These are phyloP conservation scores for Takashimella tepidaria DNA, from an alignment of 1,284 basidiomycete genomes.

Conservation along the genomic window DNA sequence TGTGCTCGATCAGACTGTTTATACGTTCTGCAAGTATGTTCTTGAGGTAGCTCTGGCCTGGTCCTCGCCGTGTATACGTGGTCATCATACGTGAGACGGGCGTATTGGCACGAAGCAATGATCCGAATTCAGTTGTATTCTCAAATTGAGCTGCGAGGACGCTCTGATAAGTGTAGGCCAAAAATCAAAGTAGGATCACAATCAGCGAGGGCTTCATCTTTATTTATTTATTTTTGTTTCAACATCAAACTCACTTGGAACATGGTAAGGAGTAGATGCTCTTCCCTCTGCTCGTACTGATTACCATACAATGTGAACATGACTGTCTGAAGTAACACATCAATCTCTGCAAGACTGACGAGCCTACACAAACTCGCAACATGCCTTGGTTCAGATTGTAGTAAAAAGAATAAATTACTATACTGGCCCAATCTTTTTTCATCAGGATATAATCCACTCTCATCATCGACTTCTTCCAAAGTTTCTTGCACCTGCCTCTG, in stretches of 20 bases:
- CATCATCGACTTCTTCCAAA: conserved; percentile 85
- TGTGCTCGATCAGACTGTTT: conserved; percentile 96
- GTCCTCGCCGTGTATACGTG: conserved; percentile 94
- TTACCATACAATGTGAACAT: conserved; percentile 99
- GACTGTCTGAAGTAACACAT: conserved; percentile 97
- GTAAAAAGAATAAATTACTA: conserved; percentile 96
- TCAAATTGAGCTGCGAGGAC: conserved; percentile 98
- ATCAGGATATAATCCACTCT: conserved; percentile 74
- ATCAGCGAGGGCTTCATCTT: background rate
- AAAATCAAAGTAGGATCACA: too few relatives aligned
- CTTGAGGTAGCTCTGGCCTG: conserved; percentile 96
- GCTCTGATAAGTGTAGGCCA: conserved; percentile 55
- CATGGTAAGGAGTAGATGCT: conserved; percentile 97
- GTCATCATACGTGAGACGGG: conserved; percentile 99
- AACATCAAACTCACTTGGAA: conserved; percentile 57
- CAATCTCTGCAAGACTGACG: conserved; percentile 92
- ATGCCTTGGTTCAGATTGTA: conserved; percentile 95
- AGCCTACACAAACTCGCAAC: conserved; percentile 95
- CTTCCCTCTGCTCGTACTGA: conserved; percentile 98
- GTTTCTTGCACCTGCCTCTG: conserved; percentile 91
- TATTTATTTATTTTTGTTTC: too few relatives aligned
- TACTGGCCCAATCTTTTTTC: conserved; percentile 88
- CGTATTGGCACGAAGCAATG: conserved; percentile 93
- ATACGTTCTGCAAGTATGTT: conserved; percentile 93
- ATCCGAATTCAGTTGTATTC: conserved; percentile 95